Evolutionary conservation across 2,329 filamentous ascomycete genomes (phyloP), one percentile per base, ranked within the genome.

Genomic region (Allantophomopsis cytisporea): DNA sequence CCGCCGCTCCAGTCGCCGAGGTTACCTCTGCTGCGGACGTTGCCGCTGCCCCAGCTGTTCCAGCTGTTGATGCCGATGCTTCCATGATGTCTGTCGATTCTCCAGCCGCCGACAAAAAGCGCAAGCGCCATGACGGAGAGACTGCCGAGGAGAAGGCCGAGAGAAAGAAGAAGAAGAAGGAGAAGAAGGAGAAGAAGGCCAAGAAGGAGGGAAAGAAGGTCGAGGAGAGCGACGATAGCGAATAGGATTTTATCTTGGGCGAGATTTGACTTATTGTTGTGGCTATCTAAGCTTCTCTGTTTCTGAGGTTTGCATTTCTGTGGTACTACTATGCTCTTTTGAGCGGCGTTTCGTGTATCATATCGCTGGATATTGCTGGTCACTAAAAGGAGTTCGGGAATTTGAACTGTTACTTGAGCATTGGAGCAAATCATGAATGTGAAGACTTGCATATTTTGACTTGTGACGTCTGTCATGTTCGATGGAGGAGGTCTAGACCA

Each of bases 61-160:
- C 61, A 30, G 46, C 54, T 17, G 52, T 58, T 36, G 58, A 59
- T 37, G 59, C 57, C 15, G 56, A 68, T 17, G 64, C 62, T 36
- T 64, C 66, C 32, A 64, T 64, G 51, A 69, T 71, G 57, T 71
- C 70, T 45, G 54, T 59, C 32, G 61, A 63, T 51, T 60, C 68
- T 54, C 70, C 70, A 40, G 70, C 74, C 38, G 70, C 73, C 51
- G 73, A 76, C 38, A 81, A 73, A 71, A 91, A 84, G 69, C 75
- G 80, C 53, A 83, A 84, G 66, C 78, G 87, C 71, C 80, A 84
- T 58, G 80, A 85, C 30, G 80, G 81, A 53, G 80, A 86, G 64
- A 80, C 76, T 13, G 62, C 76, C 18, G 79, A 84, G 55, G 77
- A 71, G 62, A 75, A 72, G 54, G 64, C 64, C 32, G 60, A 61